Percentiles rank a stretch among this genome's conserved stretches.
phyloP scores from a whole-genome alignment of 1,284 basidiomycete species.

The Pterulicium gracile region DNA sequence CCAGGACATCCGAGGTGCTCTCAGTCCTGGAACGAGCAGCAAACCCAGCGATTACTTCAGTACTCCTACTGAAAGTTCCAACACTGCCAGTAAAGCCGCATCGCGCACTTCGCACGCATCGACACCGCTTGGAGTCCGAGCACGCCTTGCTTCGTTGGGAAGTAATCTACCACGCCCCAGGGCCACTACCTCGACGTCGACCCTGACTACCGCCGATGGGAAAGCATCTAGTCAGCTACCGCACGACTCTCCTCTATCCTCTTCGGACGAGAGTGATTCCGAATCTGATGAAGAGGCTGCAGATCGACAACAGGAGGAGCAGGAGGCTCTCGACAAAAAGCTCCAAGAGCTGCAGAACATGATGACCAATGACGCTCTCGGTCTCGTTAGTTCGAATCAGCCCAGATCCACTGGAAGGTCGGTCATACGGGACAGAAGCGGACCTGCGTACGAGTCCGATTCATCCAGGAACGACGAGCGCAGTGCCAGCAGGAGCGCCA shows the following conservation, averaged over 20 bases:
- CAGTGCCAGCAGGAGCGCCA: conserved; percentile 31
- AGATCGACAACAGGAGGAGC: conserved; percentile 53
- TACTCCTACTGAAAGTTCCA: conserved; percentile 17
- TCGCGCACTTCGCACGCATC: conserved; percentile 25
- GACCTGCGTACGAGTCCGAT: conserved; percentile 14
- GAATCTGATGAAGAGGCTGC: conserved; percentile 63
- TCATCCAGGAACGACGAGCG: conserved; percentile 25
- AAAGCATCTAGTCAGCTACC: conserved; percentile 26
- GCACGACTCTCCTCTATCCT: conserved; percentile 36
- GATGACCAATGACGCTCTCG: conserved; percentile 63
- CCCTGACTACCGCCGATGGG: conserved; percentile 46
- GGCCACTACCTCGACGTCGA: conserved; percentile 55
- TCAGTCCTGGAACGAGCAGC: conserved; percentile 28
- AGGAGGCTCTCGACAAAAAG: conserved; percentile 53
- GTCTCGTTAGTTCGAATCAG: conserved; percentile 47
- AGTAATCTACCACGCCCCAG: conserved; percentile 34
- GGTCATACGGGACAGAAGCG: conserved; percentile 34
- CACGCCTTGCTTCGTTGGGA: conserved; percentile 57
- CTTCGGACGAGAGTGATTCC: conserved; percentile 36
- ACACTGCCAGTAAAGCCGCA: conserved; percentile 16
- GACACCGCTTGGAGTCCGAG: conserved; percentile 51
- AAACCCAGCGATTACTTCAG: conserved; percentile 23
- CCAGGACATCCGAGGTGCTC: conserved; percentile 52
- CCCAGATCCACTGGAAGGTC: conserved; percentile 23
- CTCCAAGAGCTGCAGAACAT: conserved; percentile 52